Evolutionary conservation across 805 yeast genomes (phyloP), one percentile per base, ranked within the genome.

Genomic region (Ogataea nonfermentans): DNA sequence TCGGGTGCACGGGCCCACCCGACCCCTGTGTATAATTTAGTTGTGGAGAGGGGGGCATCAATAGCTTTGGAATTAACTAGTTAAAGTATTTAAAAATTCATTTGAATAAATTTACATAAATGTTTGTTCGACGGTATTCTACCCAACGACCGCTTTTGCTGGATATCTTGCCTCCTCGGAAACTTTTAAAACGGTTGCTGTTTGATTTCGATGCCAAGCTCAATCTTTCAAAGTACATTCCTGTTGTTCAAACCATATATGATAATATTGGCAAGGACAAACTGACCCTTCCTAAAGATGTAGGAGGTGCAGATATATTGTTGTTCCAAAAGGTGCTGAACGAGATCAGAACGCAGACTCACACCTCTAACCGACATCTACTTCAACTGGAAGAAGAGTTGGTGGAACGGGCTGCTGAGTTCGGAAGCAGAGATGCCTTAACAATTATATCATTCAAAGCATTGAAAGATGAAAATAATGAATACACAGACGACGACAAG

Each of bases 401-500:
- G 14, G 73, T 89, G n/a, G 95, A 88, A 44, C 73, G 73, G 36
- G 87, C 95, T 10, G 95, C 95, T 0, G 95, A 85, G 52, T 53
- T 78, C 53, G 96, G 96, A 0, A 78, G 84, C 52, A 75, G 79
- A 47, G 87, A 88, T 59, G 96, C 96, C 0, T 76, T 89, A 15
- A 69, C 91, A 1, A 66, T 85, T 9, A 59, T 90, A 14, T 78
- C 91, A 3, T 87, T 81, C 48, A 79, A 81, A 34, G 78, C 85
- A 2, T 61, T 85, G 20, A 62, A 66, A 15, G 57, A 57, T 25
- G 33, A 41, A 1, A 40, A 37, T 4, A 47, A 35, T 9, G 62
- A 63, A 1, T 59, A 61, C 15, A 43, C 68, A 0, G 55, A 62
- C 9, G 85, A 78, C 2, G 95, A 87, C 52, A 74, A 71, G 47